Evolutionary conservation across 805 yeast genomes (phyloP).

Genomic region (Jamesozyma rosinii): DNA sequence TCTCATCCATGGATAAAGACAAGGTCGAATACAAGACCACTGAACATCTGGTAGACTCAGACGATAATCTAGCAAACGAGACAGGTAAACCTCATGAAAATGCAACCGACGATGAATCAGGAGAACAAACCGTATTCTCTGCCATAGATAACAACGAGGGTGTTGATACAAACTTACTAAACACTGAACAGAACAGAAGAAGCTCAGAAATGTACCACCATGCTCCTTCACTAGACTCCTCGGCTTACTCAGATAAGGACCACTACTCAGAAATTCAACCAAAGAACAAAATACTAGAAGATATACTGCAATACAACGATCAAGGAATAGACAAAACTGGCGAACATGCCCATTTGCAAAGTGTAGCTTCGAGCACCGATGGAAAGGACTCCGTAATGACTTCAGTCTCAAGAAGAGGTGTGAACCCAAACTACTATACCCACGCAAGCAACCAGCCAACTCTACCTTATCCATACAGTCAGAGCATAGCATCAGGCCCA

Average conservation of each 20-base stretch:
- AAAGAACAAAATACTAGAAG: constrained; percentile 17
- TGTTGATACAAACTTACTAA: not conserved
- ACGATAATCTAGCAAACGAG: constrained; percentile 4
- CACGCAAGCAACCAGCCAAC: not conserved
- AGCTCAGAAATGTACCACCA: not conserved
- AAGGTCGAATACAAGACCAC: constrained; percentile 4
- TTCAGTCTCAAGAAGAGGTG: constrained; percentile 68
- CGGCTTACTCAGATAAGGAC: constrained; percentile 17
- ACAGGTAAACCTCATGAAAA: not conserved
- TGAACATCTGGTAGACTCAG: not conserved
- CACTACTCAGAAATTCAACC: constrained; percentile 10
- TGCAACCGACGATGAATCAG: not conserved
- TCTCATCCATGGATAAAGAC: constrained; percentile 1
- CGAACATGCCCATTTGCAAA: not conserved
- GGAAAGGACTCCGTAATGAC: constrained; percentile 56
- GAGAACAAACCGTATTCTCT: constrained; percentile 16
- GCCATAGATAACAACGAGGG: constrained; percentile 13
- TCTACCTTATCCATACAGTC: constrained; percentile 5
- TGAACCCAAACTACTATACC: constrained; percentile 31
- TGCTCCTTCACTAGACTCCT: constrained; percentile 16
- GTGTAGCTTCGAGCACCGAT: constrained; percentile 4
- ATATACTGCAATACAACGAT: constrained; percentile 13
- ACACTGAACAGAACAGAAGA: not conserved
- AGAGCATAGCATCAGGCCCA: constrained; percentile 12
- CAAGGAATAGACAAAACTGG: not conserved